phyloP scores from a whole-genome alignment of 139 green algal species.

The Chlamydomonas eustigma region DNA sequence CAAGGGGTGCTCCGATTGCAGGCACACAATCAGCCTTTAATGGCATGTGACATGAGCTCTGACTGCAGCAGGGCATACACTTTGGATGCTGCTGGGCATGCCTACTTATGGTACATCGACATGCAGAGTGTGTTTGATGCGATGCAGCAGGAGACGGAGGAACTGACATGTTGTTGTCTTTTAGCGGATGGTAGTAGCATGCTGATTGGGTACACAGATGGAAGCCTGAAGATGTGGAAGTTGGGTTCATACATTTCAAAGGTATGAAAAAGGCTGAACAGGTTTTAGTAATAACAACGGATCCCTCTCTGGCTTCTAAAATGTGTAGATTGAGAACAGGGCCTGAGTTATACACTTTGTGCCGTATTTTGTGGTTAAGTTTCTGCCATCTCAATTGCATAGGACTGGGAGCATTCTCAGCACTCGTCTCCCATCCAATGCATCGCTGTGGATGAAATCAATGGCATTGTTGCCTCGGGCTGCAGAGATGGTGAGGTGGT shows the following conservation, averaged over 20 bases:
- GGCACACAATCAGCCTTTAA: slow-evolving; percentile 25
- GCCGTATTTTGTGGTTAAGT: too few species aligned
- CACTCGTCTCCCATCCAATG: neutral
- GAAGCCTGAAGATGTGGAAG: slow-evolving; percentile 24
- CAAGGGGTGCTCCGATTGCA: slow-evolving; percentile 22
- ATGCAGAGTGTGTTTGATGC: slow-evolving; percentile 24
- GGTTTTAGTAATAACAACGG: too few species aligned
- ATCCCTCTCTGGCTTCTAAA: too few species aligned
- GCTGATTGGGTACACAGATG: slow-evolving; percentile 33
- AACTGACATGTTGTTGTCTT: slow-evolving; percentile 7
- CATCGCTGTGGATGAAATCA: neutral
- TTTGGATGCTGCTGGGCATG: slow-evolving; percentile 32
- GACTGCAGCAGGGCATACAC: slow-evolving; percentile 25
- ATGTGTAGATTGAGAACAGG: too few species aligned
- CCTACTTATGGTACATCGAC: slow-evolving; percentile 40
- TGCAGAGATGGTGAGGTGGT: neutral
- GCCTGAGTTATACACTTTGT: too few species aligned
- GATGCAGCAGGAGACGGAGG: slow-evolving; percentile 22
- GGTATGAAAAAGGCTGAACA: too few species aligned
- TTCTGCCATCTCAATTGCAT: too few species aligned
- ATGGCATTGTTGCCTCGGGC: neutral
- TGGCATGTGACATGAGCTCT: slow-evolving; percentile 20
- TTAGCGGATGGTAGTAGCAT: slow-evolving; percentile 6
- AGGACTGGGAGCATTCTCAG: neutral
- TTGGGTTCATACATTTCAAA: neutral